Conservation (phyloP, 768 basidiomycete species). For the Multifurca ochricompacta region DNA sequence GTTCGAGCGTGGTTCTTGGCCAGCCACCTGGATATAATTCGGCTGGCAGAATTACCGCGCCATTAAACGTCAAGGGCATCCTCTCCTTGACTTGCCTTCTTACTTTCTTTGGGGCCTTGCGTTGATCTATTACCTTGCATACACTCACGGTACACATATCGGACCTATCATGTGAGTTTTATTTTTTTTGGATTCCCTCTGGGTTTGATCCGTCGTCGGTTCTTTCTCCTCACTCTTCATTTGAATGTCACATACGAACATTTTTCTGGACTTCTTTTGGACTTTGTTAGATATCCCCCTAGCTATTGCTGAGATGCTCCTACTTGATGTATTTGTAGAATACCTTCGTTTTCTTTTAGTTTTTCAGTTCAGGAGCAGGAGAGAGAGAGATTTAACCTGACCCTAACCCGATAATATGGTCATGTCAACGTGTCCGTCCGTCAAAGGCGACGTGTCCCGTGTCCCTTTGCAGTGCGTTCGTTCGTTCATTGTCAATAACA, state of each 20-base stretch:
- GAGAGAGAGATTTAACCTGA: neutral
- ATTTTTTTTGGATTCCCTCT: neutral
- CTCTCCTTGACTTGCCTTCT: neutral
- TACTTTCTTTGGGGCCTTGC: neutral
- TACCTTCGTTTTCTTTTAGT: too few relatives aligned
- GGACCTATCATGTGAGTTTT: neutral
- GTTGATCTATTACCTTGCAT: conserved; percentile 7
- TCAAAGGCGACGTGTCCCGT: neutral
- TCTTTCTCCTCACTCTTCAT: neutral
- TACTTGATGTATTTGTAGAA: neutral
- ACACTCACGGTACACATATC: neutral
- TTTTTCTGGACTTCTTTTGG: neutral
- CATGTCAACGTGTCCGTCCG: conserved; percentile 5
- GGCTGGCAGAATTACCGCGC: neutral
- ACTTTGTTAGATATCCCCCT: too few relatives aligned
- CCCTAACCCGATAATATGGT: conserved; percentile 12
- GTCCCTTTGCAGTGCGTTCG: neutral
- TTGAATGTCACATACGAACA: neutral
- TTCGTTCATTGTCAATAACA: neutral
- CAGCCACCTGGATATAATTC: conserved; percentile 45
- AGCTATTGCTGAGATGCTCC: too few relatives aligned
- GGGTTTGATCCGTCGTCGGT: neutral
- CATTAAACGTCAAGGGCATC: neutral
- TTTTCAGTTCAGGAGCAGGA: too few relatives aligned
- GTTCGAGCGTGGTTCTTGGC: conserved; percentile 49